phyloP scores from a whole-genome alignment of 2,329 filamentous ascomycete species.

The Amphichorda felina region DNA sequence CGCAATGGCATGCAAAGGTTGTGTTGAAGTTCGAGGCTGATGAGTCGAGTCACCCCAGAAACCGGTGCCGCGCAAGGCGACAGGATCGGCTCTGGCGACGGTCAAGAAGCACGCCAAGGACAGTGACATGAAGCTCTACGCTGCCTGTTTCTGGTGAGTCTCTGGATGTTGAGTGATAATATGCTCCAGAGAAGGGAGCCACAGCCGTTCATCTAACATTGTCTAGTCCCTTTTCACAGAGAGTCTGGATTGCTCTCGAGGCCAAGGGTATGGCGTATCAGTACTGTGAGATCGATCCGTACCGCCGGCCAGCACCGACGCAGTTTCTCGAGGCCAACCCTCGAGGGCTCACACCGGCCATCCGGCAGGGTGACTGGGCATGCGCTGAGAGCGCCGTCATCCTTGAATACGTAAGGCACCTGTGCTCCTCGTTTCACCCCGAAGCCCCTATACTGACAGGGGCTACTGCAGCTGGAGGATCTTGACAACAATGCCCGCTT shows the following conservation, averaged over 20 bases:
- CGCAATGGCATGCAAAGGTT: neutral
- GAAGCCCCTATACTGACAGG: too few relatives aligned
- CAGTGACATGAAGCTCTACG: constrained; percentile 63
- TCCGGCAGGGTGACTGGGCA: constrained; percentile 70
- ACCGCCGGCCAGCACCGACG: constrained; percentile 48
- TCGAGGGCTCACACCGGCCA: constrained; percentile 61
- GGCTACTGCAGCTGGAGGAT: constrained; percentile 74
- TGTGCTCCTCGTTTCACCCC: too few relatives aligned
- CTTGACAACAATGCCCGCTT: constrained; percentile 46
- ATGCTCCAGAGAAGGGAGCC: too few relatives aligned
- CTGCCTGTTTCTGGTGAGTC: constrained; percentile 69
- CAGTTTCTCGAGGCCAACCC: constrained; percentile 63
- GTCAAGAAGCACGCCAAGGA: constrained; percentile 60
- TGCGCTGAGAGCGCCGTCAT: constrained; percentile 74
- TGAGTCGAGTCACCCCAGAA: constrained; percentile 33
- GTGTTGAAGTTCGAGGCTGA: neutral
- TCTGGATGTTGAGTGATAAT: neutral
- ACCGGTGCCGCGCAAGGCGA: constrained; percentile 59
- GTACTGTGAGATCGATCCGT: constrained; percentile 77
- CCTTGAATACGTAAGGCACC: constrained; percentile 61
- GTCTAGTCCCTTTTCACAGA: constrained; percentile 66
- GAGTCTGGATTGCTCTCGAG: constrained; percentile 82
- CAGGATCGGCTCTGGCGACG: constrained; percentile 57
- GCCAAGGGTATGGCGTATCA: constrained; percentile 69
- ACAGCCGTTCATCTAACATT: too few relatives aligned